These are phyloP conservation scores for Amanita subjunquillea DNA, from an alignment of 768 basidiomycete genomes.

Conservation along the genomic window DNA sequence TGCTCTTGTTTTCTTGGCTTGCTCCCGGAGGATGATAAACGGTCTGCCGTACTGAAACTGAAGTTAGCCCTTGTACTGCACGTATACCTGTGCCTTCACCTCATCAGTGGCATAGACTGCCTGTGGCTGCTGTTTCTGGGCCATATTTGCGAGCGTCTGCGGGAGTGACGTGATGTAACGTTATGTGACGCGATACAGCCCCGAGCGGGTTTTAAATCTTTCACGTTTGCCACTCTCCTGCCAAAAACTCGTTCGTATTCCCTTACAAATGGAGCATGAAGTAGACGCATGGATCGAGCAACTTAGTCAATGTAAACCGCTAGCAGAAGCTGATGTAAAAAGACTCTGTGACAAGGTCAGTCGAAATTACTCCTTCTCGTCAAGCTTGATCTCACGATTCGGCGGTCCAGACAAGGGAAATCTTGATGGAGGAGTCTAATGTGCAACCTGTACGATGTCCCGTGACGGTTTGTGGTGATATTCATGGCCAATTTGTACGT, in stretches of 20 bases:
- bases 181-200: constrained; percentile 7
- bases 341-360: constrained; percentile 95
- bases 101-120: constrained; percentile 85
- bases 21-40: constrained; percentile 96
- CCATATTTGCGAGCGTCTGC: constrained; percentile 27
- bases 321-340: constrained; percentile 93
- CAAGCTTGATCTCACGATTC: constrained; percentile 14
- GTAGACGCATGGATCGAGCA: constrained; percentile 97
- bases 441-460: constrained; percentile 98
- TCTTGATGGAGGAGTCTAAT: constrained; percentile 98
- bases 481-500: constrained; percentile 99
- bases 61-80: constrained; percentile 9
- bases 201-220: constrained; percentile 18
- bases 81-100: constrained; percentile 24
- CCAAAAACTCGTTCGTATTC: constrained; percentile 17
- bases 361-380: constrained; percentile 1
- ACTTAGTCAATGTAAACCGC: constrained; percentile 94
- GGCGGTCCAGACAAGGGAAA: constrained; percentile 76
- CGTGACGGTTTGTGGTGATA: constrained; percentile 98
- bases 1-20: constrained; percentile 81
- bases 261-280: constrained; percentile 53
- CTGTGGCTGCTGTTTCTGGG: constrained; percentile 24
- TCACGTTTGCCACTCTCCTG: constrained; percentile 20
- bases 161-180: constrained; percentile 24
- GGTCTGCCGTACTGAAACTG: constrained; percentile 74